phyloP scores from a whole-genome alignment of 371 early-diverging fungal genomes.

The Quaeritorhiza haematococci region DNA sequence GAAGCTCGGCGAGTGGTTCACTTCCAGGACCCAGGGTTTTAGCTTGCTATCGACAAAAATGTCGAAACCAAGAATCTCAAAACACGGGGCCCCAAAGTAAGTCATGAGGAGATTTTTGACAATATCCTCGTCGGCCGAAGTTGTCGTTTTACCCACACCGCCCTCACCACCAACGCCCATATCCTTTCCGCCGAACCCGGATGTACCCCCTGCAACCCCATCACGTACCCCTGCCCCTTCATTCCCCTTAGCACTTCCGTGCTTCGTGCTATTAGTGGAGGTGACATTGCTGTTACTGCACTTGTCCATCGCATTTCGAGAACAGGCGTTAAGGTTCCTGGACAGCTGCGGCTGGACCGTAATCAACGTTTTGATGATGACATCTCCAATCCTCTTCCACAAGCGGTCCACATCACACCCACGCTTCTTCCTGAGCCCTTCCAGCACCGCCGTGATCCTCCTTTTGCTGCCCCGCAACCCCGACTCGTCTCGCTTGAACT shows the following conservation, averaged over 20 bases:
- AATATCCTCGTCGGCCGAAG: not conserved
- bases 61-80: slow-evolving; percentile 54
- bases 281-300: too few species aligned
- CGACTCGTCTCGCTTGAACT: slow-evolving; percentile 22
- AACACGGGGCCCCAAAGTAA: slow-evolving; percentile 27
- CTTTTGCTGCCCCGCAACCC: slow-evolving; percentile 34
- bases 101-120: not conserved
- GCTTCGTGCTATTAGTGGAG: not conserved
- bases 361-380: slow-evolving; percentile 44
- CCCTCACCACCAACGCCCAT: not conserved
- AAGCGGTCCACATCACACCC: slow-evolving; percentile 11
- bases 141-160: too few species aligned
- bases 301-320: not conserved
- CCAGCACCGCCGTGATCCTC: slow-evolving; percentile 27
- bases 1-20: slow-evolving; percentile 53
- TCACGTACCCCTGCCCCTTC: not conserved
- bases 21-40: slow-evolving; percentile 51
- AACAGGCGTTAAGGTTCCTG: slow-evolving; percentile 29
- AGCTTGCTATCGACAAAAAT: slow-evolving; percentile 43
- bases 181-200: not conserved
- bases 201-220: not conserved
- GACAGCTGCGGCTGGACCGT: slow-evolving; percentile 41
- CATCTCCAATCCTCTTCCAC: slow-evolving; percentile 40
- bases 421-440: slow-evolving; percentile 17
- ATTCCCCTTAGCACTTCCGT: not conserved